Percentiles rank a stretch among this genome's conserved stretches.
Conservation (phyloP, 345 rosid genomes). For the Syzygium oleosum region DNA sequence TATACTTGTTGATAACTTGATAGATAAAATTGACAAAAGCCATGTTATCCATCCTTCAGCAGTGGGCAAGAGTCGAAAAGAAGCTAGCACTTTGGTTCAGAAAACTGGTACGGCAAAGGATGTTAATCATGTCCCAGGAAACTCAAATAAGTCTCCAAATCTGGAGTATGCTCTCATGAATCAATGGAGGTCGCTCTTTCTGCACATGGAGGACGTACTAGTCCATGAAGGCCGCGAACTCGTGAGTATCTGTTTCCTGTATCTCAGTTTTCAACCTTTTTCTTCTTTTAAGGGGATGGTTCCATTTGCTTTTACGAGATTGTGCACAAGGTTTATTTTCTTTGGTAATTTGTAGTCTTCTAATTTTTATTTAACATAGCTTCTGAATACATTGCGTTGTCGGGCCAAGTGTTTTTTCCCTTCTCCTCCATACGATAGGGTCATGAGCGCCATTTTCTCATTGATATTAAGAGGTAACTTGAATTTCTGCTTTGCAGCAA, state of each 20-base stretch:
- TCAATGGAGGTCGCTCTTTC: conserved; percentile 86
- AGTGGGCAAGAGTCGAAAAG: conserved; percentile 76
- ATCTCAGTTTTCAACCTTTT: neutral
- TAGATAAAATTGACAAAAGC: neutral
- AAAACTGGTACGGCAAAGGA: conserved; percentile 31
- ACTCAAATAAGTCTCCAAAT: conserved; percentile 26
- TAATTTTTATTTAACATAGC: neutral
- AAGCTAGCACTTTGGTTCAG: conserved; percentile 49
- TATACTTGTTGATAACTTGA: neutral
- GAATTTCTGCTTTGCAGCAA: conserved; percentile 40
- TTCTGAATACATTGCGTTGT: neutral
- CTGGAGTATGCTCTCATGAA: conserved; percentile 46
- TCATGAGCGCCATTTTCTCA: neutral
- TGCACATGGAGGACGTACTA: conserved; percentile 63
- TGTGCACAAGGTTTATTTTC: neutral
- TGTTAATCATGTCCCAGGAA: conserved; percentile 24
- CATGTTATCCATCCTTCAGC: conserved; percentile 21
- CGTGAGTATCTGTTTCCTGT: conserved; percentile 38
- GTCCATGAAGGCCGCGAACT: conserved; percentile 57
- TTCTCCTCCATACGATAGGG: neutral
- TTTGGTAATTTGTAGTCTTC: neutral
- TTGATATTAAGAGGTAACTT: neutral
- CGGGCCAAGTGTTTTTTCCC: neutral
- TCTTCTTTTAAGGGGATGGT: neutral
- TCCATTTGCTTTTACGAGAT: neutral